Evolutionary conservation across 805 yeast genomes (phyloP), one percentile per base, ranked within the genome.

Genomic region (Zygotorulaspora florentina): DNA sequence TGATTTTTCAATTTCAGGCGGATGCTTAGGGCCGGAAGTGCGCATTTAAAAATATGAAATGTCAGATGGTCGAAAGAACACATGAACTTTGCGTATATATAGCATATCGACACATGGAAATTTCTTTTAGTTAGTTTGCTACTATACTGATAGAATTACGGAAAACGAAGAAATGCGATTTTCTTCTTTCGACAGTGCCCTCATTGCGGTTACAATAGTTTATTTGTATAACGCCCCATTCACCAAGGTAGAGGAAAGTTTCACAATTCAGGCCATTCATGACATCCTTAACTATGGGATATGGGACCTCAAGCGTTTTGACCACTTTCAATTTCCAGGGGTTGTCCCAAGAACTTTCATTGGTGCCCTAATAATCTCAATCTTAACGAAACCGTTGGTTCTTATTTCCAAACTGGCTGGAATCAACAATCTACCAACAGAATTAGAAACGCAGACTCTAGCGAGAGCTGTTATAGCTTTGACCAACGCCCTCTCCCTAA

Each of bases 191-290:
- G 64, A 60, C 35, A 55, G 69, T 7, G 46, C 68, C 5, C 62
- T 83, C 12, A 49, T 85, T 16, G 70, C 66, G 2, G 61, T 75
- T 5, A 72, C 85, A 9, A 61, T 72, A 1, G 65, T 66, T 39
- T 81, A 83, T 59, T 55, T 85, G 49, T 51, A 70, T 9, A 55
- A 77, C 1, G 75, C 96, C 0, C 97, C 96, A 0, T 87, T 70
- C 65, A 84, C 97, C 1, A 91, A 91, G 66, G 96, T 91, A 0
- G 97, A 91, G 62, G 98, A 91, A 63, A 87, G 96, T 25, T 91
- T 91, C 72, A 87, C 83, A 55, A 70, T 87, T 37, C 97, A 91
- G 58, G 97, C 97, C 0, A 72, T 87, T 35, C 89, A 90, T 59
- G 97, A 91, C 57, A 71, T 89, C 35, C 52, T 87, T 40, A 74